A percentile compares a stretch with the other conserved stretches of the same genome.
These are phyloP conservation scores for Colletotrichum liriopes DNA, from an alignment of 2,329 filamentous ascomycete species.

Conservation along the genomic window DNA sequence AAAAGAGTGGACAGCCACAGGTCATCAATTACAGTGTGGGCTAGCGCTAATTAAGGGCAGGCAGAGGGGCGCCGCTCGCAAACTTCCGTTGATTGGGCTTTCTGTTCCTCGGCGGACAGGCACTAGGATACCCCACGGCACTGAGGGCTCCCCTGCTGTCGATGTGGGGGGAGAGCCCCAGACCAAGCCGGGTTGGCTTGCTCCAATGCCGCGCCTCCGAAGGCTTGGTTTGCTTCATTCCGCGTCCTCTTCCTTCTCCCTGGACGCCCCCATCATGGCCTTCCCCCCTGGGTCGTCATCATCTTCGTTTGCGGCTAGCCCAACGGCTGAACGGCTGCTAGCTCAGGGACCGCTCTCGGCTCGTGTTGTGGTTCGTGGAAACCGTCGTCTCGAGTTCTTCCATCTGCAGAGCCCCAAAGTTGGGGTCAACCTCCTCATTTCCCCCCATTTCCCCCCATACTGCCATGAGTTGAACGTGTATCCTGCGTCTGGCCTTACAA, in stretches of 20 bases:
- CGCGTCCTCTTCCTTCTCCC: neutral
- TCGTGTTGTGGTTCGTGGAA: conserved; percentile 40
- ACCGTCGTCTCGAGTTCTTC: conserved; percentile 27
- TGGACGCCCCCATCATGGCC: neutral
- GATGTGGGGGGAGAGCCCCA: conserved; percentile 22
- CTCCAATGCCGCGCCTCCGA: conserved; percentile 29
- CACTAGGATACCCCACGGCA: conserved; percentile 24
- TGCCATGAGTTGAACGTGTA: conserved; percentile 7
- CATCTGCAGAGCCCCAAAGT: conserved; percentile 42
- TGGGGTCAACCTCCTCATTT: conserved; percentile 30
- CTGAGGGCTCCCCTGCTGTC: no score
- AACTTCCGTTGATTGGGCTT: neutral
- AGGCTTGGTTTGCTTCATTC: conserved; percentile 37
- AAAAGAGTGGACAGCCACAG: neutral
- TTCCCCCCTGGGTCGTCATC: no score
- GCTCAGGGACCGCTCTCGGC: conserved; percentile 4
- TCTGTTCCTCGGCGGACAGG: neutral
- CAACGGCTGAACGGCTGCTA: neutral
- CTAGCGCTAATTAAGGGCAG: conserved; percentile 38
- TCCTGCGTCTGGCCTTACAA: neutral
- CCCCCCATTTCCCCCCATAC: neutral
- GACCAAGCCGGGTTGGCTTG: conserved; percentile 37
- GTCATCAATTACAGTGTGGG: conserved; percentile 28
- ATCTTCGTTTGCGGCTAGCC: neutral
- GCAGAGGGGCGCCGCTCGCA: neutral